These are phyloP conservation scores for Tieghemiomyces parasiticus DNA, from an alignment of 192 early-diverging fungal genomes.

Conservation along the genomic window DNA sequence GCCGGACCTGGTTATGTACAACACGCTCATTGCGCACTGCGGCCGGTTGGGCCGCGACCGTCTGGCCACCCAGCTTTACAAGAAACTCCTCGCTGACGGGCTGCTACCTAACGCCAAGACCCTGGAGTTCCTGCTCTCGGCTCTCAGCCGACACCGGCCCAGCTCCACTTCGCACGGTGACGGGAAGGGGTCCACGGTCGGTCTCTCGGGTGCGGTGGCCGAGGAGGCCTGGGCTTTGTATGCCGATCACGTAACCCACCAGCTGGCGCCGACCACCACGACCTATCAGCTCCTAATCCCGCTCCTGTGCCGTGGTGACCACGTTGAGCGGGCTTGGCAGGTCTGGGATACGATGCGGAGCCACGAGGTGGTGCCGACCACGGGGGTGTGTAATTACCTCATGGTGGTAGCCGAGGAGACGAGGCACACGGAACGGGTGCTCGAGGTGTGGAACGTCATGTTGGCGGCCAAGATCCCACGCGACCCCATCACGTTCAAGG, in stretches of 20 bases:
- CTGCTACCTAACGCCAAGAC: constrained; percentile 1
- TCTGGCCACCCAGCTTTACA: constrained; percentile 1
- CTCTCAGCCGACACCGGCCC: constrained; percentile 1
- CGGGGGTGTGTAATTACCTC: constrained; percentile 7
- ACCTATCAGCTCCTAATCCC: constrained; percentile 9
- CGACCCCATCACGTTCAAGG: constrained; percentile 8
- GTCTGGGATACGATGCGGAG: neutral
- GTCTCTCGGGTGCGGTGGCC: neutral
- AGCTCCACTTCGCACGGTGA: neutral
- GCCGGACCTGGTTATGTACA: constrained; percentile 3
- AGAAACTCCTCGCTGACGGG: neutral
- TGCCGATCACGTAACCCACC: neutral
- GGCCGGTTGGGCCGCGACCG: constrained; percentile 1
- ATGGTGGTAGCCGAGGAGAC: constrained; percentile 1
- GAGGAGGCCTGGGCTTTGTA: constrained; percentile 2
- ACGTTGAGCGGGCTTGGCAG: constrained; percentile 1
- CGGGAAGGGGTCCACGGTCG: too few relatives aligned
- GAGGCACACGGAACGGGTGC: constrained; percentile 7
- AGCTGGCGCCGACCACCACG: neutral
- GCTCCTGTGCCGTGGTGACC: constrained; percentile 4
- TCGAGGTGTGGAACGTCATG: neutral
- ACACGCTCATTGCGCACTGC: constrained; percentile 4
- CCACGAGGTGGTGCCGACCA: neutral
- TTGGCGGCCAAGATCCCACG: neutral
- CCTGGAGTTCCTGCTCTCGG: neutral